Percentiles rank a stretch among this genome's conserved stretches.
Evolutionary conservation across 2,329 filamentous ascomycete species (phyloP).

Genomic region (Claviceps purpurea): DNA sequence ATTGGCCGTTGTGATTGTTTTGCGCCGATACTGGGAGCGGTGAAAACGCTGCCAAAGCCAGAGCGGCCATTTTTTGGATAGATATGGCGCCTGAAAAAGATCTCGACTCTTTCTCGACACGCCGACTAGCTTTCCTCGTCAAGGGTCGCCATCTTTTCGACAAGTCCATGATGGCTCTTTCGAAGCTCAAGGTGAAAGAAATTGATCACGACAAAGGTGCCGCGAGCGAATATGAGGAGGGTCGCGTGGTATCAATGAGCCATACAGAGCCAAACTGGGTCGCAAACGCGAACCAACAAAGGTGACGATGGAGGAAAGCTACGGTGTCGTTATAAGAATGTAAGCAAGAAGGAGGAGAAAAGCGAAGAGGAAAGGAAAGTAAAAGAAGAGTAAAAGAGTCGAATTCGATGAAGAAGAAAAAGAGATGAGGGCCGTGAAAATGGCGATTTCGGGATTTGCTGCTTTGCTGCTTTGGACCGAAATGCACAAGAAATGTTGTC

Average conservation of each 20-base stretch:
- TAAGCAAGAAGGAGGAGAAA: conserved; percentile 17
- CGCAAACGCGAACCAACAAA: background rate
- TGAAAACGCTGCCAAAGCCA: conserved; percentile 15
- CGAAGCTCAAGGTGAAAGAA: background rate
- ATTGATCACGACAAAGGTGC: background rate
- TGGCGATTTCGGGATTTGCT: background rate
- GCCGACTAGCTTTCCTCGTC: background rate
- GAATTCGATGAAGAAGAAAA: conserved; percentile 8
- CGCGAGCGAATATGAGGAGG: background rate
- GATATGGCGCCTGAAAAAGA: background rate
- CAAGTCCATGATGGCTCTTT: background rate
- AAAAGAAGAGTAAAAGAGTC: conserved; percentile 12
- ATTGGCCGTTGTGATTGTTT: conserved; percentile 15
- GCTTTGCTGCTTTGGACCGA: background rate
- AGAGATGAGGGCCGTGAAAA: background rate
- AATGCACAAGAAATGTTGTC: background rate
- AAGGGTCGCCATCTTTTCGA: background rate
- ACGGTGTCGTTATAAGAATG: conserved; percentile 16
- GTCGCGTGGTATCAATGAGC: background rate
- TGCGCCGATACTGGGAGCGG: conserved; percentile 24
- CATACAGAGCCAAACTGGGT: conserved; percentile 2
- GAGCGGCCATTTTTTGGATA: conserved; percentile 2
- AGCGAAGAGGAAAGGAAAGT: conserved; percentile 10
- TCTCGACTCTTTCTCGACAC: background rate
- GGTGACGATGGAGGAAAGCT: conserved; percentile 12